phyloP scores from a whole-genome alignment of 2,329 filamentous ascomycete species.

The Colletotrichum sojae region DNA sequence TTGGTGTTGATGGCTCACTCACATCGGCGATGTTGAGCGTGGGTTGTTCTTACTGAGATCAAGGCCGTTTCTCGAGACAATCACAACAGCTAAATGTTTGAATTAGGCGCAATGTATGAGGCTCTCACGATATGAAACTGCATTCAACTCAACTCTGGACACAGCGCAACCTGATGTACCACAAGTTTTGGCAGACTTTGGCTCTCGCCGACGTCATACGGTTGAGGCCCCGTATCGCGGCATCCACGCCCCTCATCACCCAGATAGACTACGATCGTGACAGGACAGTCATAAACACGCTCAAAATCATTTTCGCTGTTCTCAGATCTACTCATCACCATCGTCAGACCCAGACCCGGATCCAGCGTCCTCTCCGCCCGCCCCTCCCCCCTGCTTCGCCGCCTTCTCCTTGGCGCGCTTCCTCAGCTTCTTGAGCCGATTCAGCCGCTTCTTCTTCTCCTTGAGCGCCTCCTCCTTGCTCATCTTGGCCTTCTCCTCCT shows the following conservation, averaged over 20 bases:
- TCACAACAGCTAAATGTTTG: not conserved
- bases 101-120: not conserved
- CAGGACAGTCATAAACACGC: not conserved
- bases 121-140: no score
- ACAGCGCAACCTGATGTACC: no score
- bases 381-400: conserved; percentile 56
- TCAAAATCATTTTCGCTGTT: not conserved
- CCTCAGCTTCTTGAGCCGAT: conserved; percentile 72
- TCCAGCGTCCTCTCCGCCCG: not conserved
- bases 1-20: not conserved
- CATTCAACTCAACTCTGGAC: no score
- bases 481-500: conserved; percentile 54
- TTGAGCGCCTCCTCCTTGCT: conserved; percentile 70
- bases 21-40: no score
- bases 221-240: no score
- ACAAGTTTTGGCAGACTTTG: no score
- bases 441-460: conserved; percentile 75
- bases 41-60: no score
- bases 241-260: no score
- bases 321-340: conserved; percentile 11
- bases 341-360: conserved; percentile 23
- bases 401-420: conserved; percentile 70
- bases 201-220: no score
- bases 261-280: no score
- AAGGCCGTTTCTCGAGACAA: no score